Base-by-base conservation (phyloP, 2,329 filamentous ascomycete genomes). In the Pyrenochaeta sp. region DNA sequence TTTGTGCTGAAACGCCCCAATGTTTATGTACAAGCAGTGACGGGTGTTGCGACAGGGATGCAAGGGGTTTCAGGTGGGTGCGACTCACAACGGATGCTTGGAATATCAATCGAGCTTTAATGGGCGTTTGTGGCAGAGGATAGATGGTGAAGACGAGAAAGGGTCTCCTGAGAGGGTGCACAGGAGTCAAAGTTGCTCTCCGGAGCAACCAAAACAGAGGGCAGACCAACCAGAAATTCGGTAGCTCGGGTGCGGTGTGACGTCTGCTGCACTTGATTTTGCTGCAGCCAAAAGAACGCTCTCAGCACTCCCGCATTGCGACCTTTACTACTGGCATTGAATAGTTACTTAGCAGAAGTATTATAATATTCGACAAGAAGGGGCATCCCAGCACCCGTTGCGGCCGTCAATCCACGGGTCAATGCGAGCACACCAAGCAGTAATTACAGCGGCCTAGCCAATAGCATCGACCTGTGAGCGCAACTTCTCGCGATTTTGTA, bases 1-100 rank as follows among this genome's bases (percentile, higher is more conserved):
- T 68, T 55, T 62, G 65, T 68, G 56, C 61, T 62, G 64, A 67
- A 67, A 67, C 64, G 39, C 46, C 55, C 64, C 65, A 65, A 65
- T 67, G 62, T 65, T 65, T 64, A 57, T 65, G 60, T 67, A 67
- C 64, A 64, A 57, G 58, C 64, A 60, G 54, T 54, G 64, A 65
- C 54, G 58, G 36, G 52, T 50, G 59, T 51, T 43, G 56, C 54
- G 52, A 46, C 64, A 64, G 64, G 65, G 64, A 65, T 65, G 34
- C 56, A 44, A 42, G 49, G 52, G 28, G 44, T 50, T 51, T 43
- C 52, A 58, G 57, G 42, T 7, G 54, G 52, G 52, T 50, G 64
- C 58, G 56, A 66, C 66, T 69, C 61, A 69, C 65, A 66, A 62
- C 58, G 58, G 59, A 42, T 58, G 58, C 48, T 45, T 42, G 24